Percentiles rank a stretch among this genome's conserved stretches.
Evolutionary conservation across 1,139 yeast species (phyloP).

Genomic region (Yamadazyma blattariae): DNA sequence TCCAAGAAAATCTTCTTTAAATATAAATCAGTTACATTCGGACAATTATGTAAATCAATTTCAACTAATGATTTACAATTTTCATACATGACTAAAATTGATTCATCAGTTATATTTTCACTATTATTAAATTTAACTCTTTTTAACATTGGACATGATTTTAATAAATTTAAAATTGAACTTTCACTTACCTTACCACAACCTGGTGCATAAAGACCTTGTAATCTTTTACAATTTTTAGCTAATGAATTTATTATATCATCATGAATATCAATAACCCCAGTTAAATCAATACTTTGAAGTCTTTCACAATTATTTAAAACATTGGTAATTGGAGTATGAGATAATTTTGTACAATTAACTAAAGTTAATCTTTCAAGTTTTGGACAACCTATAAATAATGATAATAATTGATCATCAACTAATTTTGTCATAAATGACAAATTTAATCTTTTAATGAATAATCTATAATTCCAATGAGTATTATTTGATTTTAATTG

Average conservation of each 20-base stretch:
- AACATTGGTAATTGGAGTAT: constrained; percentile 59
- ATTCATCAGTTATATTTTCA: constrained; percentile 61
- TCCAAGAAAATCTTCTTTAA: constrained; percentile 61
- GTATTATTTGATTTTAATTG: constrained; percentile 45
- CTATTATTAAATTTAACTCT: constrained; percentile 82
- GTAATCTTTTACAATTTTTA: constrained; percentile 67
- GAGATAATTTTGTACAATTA: constrained; percentile 68
- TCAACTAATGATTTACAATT: constrained; percentile 82
- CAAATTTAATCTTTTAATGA: constrained; percentile 77
- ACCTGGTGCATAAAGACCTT: constrained; percentile 88
- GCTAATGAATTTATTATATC: constrained; percentile 72
- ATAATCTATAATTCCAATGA: constrained; percentile 68
- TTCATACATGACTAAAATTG: constrained; percentile 59
- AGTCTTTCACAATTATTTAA: constrained; percentile 64
- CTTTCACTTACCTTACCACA: constrained; percentile 67
- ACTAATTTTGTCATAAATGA: constrained; percentile 70
- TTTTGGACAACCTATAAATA: constrained; percentile 65
- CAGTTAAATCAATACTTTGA: constrained; percentile 86
- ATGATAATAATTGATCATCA: constrained; percentile 56
- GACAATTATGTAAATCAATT: constrained; percentile 83
- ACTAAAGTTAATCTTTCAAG: constrained; percentile 85
- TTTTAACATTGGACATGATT: constrained; percentile 70
- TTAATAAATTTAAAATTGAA: constrained; percentile 60
- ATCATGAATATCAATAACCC: constrained; percentile 69
- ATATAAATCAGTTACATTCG: constrained; percentile 64